Base-by-base conservation (phyloP, 2,329 filamentous ascomycete genomes). In the Talaromyces sp. region DNA sequence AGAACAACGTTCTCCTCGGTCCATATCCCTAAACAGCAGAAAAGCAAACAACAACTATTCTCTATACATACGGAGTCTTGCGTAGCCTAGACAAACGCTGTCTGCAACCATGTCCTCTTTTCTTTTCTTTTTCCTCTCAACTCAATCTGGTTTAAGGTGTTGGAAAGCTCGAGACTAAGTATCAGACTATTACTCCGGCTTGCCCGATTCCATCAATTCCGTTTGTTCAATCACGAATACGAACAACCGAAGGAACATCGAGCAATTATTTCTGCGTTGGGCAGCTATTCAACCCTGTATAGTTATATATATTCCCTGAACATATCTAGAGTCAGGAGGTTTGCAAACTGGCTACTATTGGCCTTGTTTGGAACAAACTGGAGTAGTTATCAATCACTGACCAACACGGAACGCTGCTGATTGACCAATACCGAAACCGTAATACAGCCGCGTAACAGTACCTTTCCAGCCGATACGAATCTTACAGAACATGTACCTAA, bases 191-290 rank as follows among this genome's bases (percentile, higher is more conserved):
- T 22, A 28, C 15, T 46, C 21, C 52, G 39, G 39, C 13, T 54
- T 45, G 31, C 21, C 52, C 28, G 9, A 31, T 54, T 62, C 60
- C 59, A 55, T 64, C 57, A 46, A 56, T 57, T 59, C 63, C 46
- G 62, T 61, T 61, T 58, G 56, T 35, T 40, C 28, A 35, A 35
- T 48, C 45, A 35, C 45, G 13, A 35, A 48, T 48, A 48, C 28
- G 45, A 48, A 35, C 45, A 35, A 45, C n/a, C 21, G 22, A 15
- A 7, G 13, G n/a, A 33, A 35, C 10, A n/a, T n/a, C 11, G 25
- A 46, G 17, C 43, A 8, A 31, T 15, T 4, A 33, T 33, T 17
- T 19, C 45, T 35, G 28, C 45, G n/a, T 48, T 35, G 45, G 45
- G 45, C 45, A 48, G 45, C 25, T 33, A 35, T 33, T 33, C 13